Conservation (phyloP, 192 early-diverging fungal genomes). For the Piromyces sp. region DNA sequence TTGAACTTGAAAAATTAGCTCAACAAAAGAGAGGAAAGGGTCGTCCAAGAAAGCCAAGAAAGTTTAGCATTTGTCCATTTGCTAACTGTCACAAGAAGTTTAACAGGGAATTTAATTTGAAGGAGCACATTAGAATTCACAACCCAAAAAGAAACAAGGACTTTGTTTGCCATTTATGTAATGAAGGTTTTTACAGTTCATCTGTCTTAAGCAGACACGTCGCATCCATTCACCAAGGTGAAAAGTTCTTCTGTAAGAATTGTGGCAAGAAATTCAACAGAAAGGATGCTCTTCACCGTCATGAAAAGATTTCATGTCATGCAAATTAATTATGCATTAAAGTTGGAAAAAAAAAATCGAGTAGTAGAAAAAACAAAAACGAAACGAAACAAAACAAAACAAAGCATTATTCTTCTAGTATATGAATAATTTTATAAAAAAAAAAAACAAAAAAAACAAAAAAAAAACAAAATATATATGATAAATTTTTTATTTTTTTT, state of each 20-base stretch:
- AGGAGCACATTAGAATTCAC: neutral
- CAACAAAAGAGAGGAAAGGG: neutral
- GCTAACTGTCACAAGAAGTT: neutral
- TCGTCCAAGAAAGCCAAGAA: neutral
- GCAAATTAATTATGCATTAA: too few relatives aligned
- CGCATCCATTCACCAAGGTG: neutral
- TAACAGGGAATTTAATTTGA: neutral
- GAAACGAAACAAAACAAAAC: too few relatives aligned
- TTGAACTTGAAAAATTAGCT: neutral
- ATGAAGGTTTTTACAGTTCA: neutral
- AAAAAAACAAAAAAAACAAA: too few relatives aligned
- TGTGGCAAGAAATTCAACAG: neutral
- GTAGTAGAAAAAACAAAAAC: too few relatives aligned
- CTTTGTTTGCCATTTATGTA: neutral
- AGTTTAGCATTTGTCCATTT: neutral
- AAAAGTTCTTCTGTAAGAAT: neutral
- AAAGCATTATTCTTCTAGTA: too few relatives aligned
- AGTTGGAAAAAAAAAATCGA: too few relatives aligned
- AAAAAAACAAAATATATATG: too few relatives aligned
- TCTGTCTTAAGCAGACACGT: neutral
- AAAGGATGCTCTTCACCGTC: neutral
- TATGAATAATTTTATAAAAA: too few relatives aligned
- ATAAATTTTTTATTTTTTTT: too few relatives aligned
- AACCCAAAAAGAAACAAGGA: neutral
- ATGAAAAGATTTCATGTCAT: neutral